Evolutionary conservation across 805 yeast genomes (phyloP), one percentile per base, ranked within the genome.

Genomic region (Cephaloascus fragrans): DNA sequence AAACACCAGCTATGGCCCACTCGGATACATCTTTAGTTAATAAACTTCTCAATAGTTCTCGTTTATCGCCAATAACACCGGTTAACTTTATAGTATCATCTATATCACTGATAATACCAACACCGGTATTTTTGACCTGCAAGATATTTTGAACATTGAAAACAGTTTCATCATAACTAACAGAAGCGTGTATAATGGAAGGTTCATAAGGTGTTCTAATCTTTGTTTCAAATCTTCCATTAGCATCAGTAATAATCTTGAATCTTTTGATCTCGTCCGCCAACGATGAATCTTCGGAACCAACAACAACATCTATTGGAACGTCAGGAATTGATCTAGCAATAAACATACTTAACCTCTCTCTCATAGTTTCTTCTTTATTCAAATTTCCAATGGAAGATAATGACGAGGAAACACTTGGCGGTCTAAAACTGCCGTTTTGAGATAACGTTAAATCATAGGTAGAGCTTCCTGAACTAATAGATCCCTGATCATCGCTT

Each of bases 81-180:
- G 98, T 88, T 33, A 76, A 67, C 51, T 93, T 83, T 28, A 90
- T 79, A 0, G 99, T 93, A 54, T 93, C 99, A 55, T 93, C 99
- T 33, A 93, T 80, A 56, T 93, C 99, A 50, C 89, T 80, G 18
- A 93, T 88, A 2, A 93, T 57, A 10, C 84, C 85, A 18, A 80
- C 62, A 0, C 95, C 93, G 0, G 52, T 40, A 35, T 43, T 41
- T 14, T 15, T 34, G 6, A 35, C 14, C 20, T 19, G 48, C 37
- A 64, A 58, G 1, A 71, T 56, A 19, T 73, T 73, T 40, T 69
- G 67, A 37, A 71, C 65, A 3, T 66, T 58, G 39, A 69, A 62
- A 5, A 76, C 62, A 10, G 69, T 58, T 18, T 75, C 73, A 42
- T 77, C 73, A 3, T 59, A 51, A 0, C 58, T 46, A 1, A 79